Evolutionary conservation across 306 rosid genomes (phyloP).

Genomic region (Pterocarpus macrocarpus): DNA sequence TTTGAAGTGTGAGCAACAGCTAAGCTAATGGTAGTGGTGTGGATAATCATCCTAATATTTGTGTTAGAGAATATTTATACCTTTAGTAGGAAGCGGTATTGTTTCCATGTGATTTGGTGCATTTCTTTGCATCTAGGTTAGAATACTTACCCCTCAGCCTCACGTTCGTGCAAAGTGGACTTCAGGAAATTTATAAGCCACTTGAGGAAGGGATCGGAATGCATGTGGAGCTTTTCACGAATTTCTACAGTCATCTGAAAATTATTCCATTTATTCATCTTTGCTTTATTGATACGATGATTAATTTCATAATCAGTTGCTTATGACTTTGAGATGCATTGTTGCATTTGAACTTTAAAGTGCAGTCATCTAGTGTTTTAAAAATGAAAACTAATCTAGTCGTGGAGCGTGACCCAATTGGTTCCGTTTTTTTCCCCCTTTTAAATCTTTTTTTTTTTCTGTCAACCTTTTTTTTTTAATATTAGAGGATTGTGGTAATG

Average conservation of each 20-base stretch:
- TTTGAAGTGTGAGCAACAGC: conserved; percentile 22
- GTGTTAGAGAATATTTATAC: neutral
- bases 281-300: neutral
- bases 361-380: too few species aligned
- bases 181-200: neutral
- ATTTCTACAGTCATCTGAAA: neutral
- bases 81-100: conserved; percentile 23
- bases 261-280: conserved; percentile 2
- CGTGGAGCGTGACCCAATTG: neutral
- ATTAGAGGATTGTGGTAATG: neutral
- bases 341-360: neutral
- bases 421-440: neutral
- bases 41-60: conserved; percentile 6
- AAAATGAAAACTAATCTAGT: neutral
- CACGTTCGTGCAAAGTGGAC: conserved; percentile 37
- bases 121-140: conserved; percentile 31
- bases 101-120: conserved; percentile 46
- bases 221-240: conserved; percentile 25
- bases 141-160: conserved; percentile 33
- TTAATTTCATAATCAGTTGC: neutral
- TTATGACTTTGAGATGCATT: neutral
- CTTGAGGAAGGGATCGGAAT: neutral
- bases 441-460: neutral
- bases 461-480: neutral
- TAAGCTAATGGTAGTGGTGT: neutral